These are phyloP conservation scores for Saccharomycopsis sp. DNA, from an alignment of 805 yeast species.

Conservation along the genomic window DNA sequence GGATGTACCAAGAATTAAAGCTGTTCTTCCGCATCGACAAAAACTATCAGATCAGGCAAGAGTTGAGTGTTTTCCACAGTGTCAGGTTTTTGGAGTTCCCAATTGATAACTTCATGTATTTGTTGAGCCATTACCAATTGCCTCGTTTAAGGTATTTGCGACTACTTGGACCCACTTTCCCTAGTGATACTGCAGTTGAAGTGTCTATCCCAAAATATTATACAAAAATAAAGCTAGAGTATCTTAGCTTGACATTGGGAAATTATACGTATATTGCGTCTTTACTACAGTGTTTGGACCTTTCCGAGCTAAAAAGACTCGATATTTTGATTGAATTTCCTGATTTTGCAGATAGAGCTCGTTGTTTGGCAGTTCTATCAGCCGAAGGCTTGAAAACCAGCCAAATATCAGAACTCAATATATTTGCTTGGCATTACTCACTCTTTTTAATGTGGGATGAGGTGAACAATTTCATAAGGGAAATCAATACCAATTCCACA, in stretches of 20 bases:
- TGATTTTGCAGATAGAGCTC: not conserved
- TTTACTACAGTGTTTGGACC: not conserved
- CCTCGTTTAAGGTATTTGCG: not conserved
- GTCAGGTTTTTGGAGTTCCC: conserved; percentile 1
- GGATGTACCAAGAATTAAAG: not conserved
- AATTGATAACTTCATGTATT: not conserved
- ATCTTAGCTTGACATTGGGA: not conserved
- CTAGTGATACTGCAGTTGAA: not conserved
- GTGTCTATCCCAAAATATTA: no score
- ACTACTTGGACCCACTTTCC: not conserved
- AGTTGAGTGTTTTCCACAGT: not conserved
- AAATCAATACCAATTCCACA: not conserved
- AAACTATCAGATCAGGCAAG: not conserved
- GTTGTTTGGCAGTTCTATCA: not conserved
- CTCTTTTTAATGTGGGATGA: not conserved
- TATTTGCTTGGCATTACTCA: not conserved
- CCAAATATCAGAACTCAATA: not conserved
- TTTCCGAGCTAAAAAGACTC: not conserved
- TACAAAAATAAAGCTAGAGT: not conserved
- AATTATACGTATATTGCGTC: not conserved
- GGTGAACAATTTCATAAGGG: not conserved
- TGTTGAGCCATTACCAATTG: not conserved
- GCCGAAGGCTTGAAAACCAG: not conserved
- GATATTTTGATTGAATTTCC: not conserved
- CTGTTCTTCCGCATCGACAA: not conserved